Base-by-base conservation (phyloP, 495 filamentous ascomycete species). In the Polyplosphaeria fusca region DNA sequence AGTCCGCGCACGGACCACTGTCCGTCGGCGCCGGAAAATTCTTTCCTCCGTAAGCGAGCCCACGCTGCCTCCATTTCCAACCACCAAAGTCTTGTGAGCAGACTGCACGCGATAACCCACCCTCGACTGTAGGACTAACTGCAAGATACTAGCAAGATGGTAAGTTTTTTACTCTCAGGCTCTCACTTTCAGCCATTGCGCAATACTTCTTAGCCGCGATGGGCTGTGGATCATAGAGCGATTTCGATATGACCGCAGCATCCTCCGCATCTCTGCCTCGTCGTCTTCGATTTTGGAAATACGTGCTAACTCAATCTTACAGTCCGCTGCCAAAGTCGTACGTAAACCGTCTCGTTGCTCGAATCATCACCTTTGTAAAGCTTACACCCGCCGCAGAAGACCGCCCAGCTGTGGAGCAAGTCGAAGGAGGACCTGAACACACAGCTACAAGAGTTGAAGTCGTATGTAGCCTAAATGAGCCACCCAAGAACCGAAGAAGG, bases 361-460 rank as follows among this genome's bases (percentile, higher is more conserved):
- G n/a, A n/a, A n/a, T n/a, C n/a, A n/a, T n/a, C n/a, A n/a, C n/a
- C n/a, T n/a, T n/a, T n/a, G n/a, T n/a, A n/a, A n/a, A n/a, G 56
- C 61, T 64, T 28, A 64, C 61, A 43, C 28, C 40, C 52, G 12
- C 64, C 70, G 92, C 90, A 94, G 90, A 96, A 95, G 83, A 83
- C 91, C 73, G 83, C 80, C 78, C 82, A 86, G 78, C 87, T 99
- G 74, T 97, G 94, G 93, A 84, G 85, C 77, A 99, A 99, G 90
- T 88, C 80, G 85, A 96, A 96, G 85, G 87, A 92, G 70, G 94
- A 98, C 65, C 83, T 98, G 74, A 81, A 81, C 73, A 91, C 91
- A 82, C 91, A 96, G 76, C 82, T 96, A 66, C 82, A 83, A 66
- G 89, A 94, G 74, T 40, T 67, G 46, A 67, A 67, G 52, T 45